Evolutionary conservation across 2,329 filamentous ascomycete genomes (phyloP).

Genomic region (Fusarium sp.): DNA sequence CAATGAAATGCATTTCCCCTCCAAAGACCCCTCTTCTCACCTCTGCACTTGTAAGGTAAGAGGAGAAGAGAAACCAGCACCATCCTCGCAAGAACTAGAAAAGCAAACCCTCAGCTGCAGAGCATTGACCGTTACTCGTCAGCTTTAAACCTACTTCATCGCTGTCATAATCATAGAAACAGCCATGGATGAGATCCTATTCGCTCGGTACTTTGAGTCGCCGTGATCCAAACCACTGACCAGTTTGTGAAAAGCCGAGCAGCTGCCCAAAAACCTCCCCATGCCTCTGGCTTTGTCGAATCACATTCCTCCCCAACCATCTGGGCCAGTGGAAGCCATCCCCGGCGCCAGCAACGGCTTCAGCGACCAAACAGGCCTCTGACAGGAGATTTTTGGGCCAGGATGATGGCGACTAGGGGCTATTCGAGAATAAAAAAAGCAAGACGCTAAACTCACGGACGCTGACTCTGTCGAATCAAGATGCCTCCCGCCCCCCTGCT

Average conservation of each 20-base stretch:
- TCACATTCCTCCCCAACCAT: conserved; percentile 48
- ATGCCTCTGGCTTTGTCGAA: conserved; percentile 38
- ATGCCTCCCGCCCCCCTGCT: conserved; percentile 33
- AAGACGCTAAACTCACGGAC: conserved; percentile 29
- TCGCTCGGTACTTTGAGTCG: conserved; percentile 44
- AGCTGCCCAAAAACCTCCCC: conserved; percentile 31
- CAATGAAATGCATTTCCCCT: conserved; percentile 5
- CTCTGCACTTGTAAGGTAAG: conserved; percentile 7
- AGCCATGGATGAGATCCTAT: conserved; percentile 36
- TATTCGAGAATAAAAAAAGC: conserved; percentile 46
- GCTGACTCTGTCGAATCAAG: conserved; percentile 35
- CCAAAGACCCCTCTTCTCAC: conserved; percentile 8
- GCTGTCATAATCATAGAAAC: conserved; percentile 31
- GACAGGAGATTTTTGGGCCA: conserved; percentile 34
- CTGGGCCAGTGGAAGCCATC: conserved; percentile 45
- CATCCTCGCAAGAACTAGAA: conserved; percentile 25
- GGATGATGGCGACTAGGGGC: conserved; percentile 41
- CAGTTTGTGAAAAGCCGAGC: conserved; percentile 25
- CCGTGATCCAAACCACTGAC: conserved; percentile 34
- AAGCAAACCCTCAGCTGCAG: conserved; percentile 19
- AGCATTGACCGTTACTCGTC: conserved; percentile 33
- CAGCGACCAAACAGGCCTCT: conserved; percentile 42
- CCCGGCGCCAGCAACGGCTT: conserved; percentile 44
- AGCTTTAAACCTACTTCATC: conserved; percentile 35
- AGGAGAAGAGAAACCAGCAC: conserved; percentile 9